Evolutionary conservation across 805 yeast genomes (phyloP).

Genomic region (Pachysolen tannophilus): DNA sequence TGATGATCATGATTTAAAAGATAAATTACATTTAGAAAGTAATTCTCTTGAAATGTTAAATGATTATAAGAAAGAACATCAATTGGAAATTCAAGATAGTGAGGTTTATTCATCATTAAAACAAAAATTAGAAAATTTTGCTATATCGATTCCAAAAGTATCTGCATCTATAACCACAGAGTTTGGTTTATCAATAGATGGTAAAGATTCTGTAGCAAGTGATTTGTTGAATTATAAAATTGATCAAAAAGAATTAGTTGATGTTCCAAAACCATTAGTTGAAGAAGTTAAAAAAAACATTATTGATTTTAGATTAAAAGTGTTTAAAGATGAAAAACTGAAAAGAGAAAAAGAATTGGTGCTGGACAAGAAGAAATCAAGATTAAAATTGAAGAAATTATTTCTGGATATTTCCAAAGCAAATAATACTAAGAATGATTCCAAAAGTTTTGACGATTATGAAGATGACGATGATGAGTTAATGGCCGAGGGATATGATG

Average conservation of each 20-base stretch:
- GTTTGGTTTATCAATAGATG: no score
- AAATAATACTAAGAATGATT: slow-evolving; percentile 10
- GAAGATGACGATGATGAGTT: slow-evolving; percentile 14
- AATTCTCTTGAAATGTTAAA: background rate
- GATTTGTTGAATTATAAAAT: slow-evolving; percentile 32
- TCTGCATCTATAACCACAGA: no score
- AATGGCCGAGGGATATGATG: slow-evolving; percentile 22
- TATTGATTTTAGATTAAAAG: slow-evolving; percentile 47
- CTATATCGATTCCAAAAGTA: no score
- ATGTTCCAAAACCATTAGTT: slow-evolving; percentile 45
- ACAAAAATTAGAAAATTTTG: no score
- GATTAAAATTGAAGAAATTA: slow-evolving; percentile 36
- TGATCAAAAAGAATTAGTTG: slow-evolving; percentile 48
- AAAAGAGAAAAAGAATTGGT: slow-evolving; percentile 40
- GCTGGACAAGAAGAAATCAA: slow-evolving; percentile 41
- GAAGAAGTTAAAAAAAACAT: slow-evolving; percentile 46
- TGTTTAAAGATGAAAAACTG: slow-evolving; percentile 41
- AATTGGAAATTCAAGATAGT: background rate
- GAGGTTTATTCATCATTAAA: slow-evolving; percentile 4
- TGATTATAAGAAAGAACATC: slow-evolving; percentile 2
- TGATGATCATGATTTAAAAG: slow-evolving; percentile 1
- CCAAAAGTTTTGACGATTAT: slow-evolving; percentile 16
- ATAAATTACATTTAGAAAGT: slow-evolving; percentile 2
- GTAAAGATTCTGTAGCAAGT: no score
- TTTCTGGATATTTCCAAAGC: slow-evolving; percentile 18